Evolutionary conservation across 2,329 filamentous ascomycete genomes (phyloP).

Genomic region (Aspergillus costaricaensis): DNA sequence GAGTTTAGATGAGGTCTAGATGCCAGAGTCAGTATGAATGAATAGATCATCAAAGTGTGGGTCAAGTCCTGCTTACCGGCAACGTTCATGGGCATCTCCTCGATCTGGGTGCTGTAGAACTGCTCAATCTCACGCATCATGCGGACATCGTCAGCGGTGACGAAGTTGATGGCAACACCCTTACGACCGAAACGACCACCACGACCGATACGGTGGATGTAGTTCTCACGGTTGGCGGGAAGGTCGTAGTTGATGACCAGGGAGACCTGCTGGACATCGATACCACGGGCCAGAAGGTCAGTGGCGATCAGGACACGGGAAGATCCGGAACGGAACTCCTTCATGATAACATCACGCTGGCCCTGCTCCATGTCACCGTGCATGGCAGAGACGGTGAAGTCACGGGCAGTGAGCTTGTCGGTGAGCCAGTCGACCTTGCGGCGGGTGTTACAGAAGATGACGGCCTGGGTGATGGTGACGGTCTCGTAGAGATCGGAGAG

Average conservation of each 20-base stretch:
- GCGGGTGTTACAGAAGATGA: conserved; percentile 99
- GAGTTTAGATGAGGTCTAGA: conserved; percentile 48
- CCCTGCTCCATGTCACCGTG: conserved; percentile 99
- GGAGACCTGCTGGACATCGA: conserved; percentile 99
- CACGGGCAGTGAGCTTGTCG: conserved; percentile 96
- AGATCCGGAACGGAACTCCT: conserved; percentile 99
- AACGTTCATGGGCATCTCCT: conserved; percentile 99
- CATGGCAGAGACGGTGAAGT: conserved; percentile 99
- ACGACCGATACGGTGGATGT: conserved; percentile 99
- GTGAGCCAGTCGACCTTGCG: conserved; percentile 99
- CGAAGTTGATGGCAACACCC: conserved; percentile 99
- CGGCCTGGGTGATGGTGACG: conserved; percentile 97
- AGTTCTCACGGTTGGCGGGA: conserved; percentile 98
- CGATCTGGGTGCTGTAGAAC: conserved; percentile 99
- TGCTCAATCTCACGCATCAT: conserved; percentile 99
- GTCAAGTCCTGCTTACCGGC: conserved; percentile 53
- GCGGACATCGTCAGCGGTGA: conserved; percentile 96
- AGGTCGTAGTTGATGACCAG: conserved; percentile 99
- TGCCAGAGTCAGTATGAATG: conserved; percentile 12
- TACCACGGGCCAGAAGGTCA: conserved; percentile 96
- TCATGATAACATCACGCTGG: conserved; percentile 99
- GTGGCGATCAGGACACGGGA: conserved; percentile 98
- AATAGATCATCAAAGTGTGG: background rate
- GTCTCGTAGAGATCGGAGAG: conserved; percentile 99
- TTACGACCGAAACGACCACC: conserved; percentile 99